Conservation (phyloP, 768 basidiomycete species). For the Termitomyces sp. region DNA sequence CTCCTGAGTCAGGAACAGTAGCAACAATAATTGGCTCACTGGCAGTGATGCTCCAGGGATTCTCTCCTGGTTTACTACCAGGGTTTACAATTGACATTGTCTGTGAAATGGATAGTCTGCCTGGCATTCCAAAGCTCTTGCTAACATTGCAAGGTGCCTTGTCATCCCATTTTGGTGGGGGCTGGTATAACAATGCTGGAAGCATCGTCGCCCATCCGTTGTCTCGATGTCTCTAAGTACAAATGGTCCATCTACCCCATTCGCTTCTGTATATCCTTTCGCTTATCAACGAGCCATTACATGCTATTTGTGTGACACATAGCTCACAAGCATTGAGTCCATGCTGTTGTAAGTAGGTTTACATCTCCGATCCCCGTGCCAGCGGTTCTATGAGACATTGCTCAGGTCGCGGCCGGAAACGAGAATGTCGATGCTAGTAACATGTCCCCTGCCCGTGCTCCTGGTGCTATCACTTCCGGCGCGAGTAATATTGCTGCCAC, state of each 20-base stretch:
- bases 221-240: background rate
- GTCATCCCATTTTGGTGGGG: too few species aligned
- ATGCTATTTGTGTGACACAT: background rate
- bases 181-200: too few species aligned
- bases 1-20: too few species aligned
- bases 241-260: too few species aligned
- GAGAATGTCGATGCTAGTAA: background rate
- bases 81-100: too few species aligned
- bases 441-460: conserved; percentile 6
- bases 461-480: conserved; percentile 7
- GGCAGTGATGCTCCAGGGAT: too few species aligned
- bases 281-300: background rate
- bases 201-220: background rate
- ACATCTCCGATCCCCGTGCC: too few species aligned
- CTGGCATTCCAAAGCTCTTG: too few species aligned
- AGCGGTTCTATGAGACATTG: background rate
- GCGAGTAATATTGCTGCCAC: conserved; percentile 20
- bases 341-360: background rate
- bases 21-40: too few species aligned
- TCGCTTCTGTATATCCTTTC: background rate
- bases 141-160: too few species aligned
- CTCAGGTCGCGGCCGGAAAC: conserved; percentile 12
- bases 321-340: conserved; percentile 1
- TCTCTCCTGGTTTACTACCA: too few species aligned
- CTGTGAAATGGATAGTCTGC: too few species aligned